These are phyloP conservation scores for Scutellaria baicalensis DNA, from an alignment of 257 asterid species.

Conservation along the genomic window DNA sequence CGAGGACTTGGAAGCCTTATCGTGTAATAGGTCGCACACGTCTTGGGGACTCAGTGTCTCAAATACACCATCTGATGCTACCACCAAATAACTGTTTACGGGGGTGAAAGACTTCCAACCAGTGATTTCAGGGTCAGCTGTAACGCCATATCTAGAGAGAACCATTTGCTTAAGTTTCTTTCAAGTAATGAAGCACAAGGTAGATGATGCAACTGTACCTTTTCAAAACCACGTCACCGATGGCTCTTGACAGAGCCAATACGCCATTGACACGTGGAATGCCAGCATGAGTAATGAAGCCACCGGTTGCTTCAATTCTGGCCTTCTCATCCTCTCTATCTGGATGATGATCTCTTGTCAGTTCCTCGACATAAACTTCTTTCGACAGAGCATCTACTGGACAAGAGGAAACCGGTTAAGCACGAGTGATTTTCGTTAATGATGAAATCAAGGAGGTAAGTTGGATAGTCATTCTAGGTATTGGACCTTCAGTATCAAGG, in stretches of 20 bases:
- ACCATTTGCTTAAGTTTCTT: neutral
- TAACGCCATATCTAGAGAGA: conserved; percentile 51
- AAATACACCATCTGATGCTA: conserved; percentile 72
- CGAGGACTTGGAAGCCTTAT: conserved; percentile 1
- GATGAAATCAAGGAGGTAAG: neutral
- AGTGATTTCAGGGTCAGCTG: conserved; percentile 54
- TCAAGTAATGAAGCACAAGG: neutral
- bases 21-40: conserved; percentile 40
- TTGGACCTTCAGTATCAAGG: conserved; percentile 33
- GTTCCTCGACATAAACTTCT: conserved; percentile 39
- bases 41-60: conserved; percentile 49
- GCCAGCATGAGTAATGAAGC: conserved; percentile 26
- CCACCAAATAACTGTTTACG: conserved; percentile 39
- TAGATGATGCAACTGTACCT: conserved; percentile 27
- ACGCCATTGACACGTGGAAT: conserved; percentile 73
- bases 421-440: neutral
- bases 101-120: conserved; percentile 42
- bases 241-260: conserved; percentile 70
- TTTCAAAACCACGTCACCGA: conserved; percentile 55
- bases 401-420: neutral
- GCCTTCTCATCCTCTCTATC: conserved; percentile 65
- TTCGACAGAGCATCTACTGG: conserved; percentile 13
- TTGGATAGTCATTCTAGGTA: neutral
- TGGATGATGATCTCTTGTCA: conserved; percentile 72
- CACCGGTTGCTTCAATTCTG: conserved; percentile 53